phyloP scores from a whole-genome alignment of 179 eudicot genomes.

The Beta corolliflora region DNA sequence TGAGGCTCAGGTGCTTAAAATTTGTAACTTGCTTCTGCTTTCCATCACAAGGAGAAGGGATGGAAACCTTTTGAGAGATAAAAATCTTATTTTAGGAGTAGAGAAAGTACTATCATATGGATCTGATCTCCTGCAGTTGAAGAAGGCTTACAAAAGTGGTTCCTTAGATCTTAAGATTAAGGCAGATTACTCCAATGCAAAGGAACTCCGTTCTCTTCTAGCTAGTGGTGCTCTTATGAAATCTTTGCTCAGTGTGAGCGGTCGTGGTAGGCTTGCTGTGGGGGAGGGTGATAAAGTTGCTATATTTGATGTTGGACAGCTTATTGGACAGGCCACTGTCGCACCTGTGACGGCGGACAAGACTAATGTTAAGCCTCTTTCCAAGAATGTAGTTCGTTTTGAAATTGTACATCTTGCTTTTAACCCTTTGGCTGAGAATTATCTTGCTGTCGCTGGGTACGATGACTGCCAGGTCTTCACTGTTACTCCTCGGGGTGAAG shows the following conservation, averaged over 20 bases:
- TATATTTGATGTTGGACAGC: slow-evolving; percentile 97
- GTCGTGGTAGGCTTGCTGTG: slow-evolving; percentile 95
- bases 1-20: slow-evolving; percentile 74
- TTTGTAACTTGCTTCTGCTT: slow-evolving; percentile 75
- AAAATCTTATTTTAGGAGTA: slow-evolving; percentile 53
- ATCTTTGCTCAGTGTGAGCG: slow-evolving; percentile 87
- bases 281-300: slow-evolving; percentile 99
- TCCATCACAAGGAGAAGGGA: slow-evolving; percentile 70
- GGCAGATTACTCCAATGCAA: slow-evolving; percentile 93
- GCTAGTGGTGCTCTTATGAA: slow-evolving; percentile 92
- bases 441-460: slow-evolving; percentile 96
- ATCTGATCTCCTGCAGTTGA: slow-evolving; percentile 83
- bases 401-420: slow-evolving; percentile 95
- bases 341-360: slow-evolving; percentile 98
- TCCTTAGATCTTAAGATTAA: slow-evolving; percentile 93
- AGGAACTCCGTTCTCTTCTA: slow-evolving; percentile 87
- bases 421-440: slow-evolving; percentile 86
- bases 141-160: slow-evolving; percentile 98
- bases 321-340: slow-evolving; percentile 96
- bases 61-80: slow-evolving; percentile 70
- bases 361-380: slow-evolving; percentile 95
- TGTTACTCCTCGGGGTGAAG: slow-evolving; percentile 96
- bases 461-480: slow-evolving; percentile 99
- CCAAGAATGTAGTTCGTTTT: slow-evolving; percentile 94
- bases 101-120: slow-evolving; percentile 67